Evolutionary conservation across 1,284 basidiomycete genomes (phyloP).

Genomic region (Porogramme epimiltina): DNA sequence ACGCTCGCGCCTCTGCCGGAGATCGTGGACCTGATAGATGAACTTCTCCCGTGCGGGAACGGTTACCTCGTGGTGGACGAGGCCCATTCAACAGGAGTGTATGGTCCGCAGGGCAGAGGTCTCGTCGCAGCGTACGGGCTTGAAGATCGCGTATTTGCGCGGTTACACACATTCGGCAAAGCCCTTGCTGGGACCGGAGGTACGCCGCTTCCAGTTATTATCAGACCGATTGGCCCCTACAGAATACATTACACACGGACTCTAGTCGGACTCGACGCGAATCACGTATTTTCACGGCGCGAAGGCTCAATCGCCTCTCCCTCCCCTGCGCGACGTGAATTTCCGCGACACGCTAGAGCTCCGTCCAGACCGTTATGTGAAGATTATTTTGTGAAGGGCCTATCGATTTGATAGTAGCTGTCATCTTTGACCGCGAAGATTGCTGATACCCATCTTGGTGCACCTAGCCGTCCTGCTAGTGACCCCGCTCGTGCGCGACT

Average conservation of each 20-base stretch:
- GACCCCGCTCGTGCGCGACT: constrained; percentile 73
- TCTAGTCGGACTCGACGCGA: no score
- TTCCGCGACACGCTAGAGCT: no score
- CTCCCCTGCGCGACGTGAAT: no score
- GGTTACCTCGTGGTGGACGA: constrained; percentile 84
- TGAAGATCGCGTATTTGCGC: constrained; percentile 61
- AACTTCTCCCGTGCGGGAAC: constrained; percentile 61
- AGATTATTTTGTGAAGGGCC: no score
- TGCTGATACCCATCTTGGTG: no score
- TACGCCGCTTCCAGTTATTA: no score
- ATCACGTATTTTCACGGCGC: no score
- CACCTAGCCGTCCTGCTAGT: constrained; percentile 85
- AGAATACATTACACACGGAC: no score
- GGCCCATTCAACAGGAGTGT: constrained; percentile 84
- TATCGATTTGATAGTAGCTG: no score
- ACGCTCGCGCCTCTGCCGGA: constrained; percentile 78
- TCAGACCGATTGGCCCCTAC: no score
- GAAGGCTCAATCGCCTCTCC: no score
- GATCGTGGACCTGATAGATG: constrained; percentile 63
- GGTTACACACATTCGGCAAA: constrained; percentile 74
- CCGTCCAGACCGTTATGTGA: no score
- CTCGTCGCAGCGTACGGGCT: constrained; percentile 64
- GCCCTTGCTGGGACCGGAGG: constrained; percentile 78
- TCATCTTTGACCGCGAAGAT: background rate
- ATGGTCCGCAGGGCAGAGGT: constrained; percentile 81